Base-by-base conservation (phyloP, 768 basidiomycete species). In the Russula sp. region DNA sequence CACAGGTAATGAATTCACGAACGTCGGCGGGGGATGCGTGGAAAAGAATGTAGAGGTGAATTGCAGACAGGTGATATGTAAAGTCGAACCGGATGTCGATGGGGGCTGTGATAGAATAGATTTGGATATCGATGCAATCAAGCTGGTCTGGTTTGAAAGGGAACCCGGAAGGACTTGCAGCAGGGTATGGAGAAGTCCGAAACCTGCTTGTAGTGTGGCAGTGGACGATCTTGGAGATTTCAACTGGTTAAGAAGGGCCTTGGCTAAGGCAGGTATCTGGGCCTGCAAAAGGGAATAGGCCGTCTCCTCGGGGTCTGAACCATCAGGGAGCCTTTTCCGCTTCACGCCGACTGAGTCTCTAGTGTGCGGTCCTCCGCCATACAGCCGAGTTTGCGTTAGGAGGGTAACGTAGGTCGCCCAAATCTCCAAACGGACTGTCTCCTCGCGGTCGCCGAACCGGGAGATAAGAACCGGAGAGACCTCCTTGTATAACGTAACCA, bases 401-500 rank as follows among this genome's bases (percentile, higher is more conserved):
- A 99, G 81, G 0, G 82, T 77, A 38, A 82, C 84, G 72, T 95
- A 95, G 0, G 96, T 89, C 0, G 87, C 80, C 89, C 96, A 95
- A 18, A 98, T 81, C 73, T 99, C 97, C 32, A 97, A 77, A 36
- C 90, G 84, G 34, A 98, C 97, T 5, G 91, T 96, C 71, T 94
- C 90, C 76, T 99, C 97, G 50, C 97, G 88, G 74, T 99, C 97
- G 46, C 86, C 87, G 68, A 98, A 95, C 36, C 96, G 84, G 3
- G 92, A 88, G 62, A 97, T 94, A 57, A 99, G 80, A 10, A 92
- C 83, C 0, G 94, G 94, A 2, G 94, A 91, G 13, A 97, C 87
- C 9, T 85, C 83, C 71, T 85, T 89, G 79, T 93, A 97, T 57
- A 96, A 81, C 2, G 86, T 78, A 16, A 80, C 75, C 24, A 98